These are phyloP conservation scores for Biancaea sappan DNA, from an alignment of 306 rosid species.

Conservation along the genomic window DNA sequence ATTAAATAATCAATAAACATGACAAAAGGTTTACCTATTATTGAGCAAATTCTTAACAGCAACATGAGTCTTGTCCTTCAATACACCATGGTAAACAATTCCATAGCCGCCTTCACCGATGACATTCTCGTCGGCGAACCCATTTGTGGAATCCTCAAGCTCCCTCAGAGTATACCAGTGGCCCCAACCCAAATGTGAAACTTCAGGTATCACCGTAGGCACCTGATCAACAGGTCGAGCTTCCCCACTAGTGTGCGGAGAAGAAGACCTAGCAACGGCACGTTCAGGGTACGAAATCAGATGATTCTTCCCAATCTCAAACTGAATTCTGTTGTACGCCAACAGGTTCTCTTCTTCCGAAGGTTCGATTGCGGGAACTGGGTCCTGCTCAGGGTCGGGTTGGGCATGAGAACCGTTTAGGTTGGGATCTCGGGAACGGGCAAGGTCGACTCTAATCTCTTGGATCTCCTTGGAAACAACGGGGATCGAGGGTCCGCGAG, in stretches of 20 bases:
- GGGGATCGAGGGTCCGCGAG: conserved; percentile 55
- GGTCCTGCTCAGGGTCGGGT: conserved; percentile 59
- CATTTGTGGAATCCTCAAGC: conserved; percentile 76
- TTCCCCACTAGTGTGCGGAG: conserved; percentile 61
- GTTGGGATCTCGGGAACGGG: conserved; percentile 26
- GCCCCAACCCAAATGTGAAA: conserved; percentile 97
- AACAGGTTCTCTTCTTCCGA: conserved; percentile 56
- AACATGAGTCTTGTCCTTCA: conserved; percentile 64
- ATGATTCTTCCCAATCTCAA: conserved; percentile 84
- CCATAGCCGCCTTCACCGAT: conserved; percentile 95
- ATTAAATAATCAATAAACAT: not conserved
- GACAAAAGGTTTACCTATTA: conserved; percentile 49
- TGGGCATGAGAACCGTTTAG: conserved; percentile 32
- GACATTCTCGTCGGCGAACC: conserved; percentile 67
- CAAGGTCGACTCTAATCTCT: conserved; percentile 60
- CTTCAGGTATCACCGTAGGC: conserved; percentile 69
- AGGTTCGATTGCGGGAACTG: conserved; percentile 42
- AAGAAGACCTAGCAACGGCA: conserved; percentile 39
- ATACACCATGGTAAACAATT: conserved; percentile 78
- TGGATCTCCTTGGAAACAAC: conserved; percentile 74
- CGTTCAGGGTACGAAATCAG: conserved; percentile 75
- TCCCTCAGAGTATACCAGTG: conserved; percentile 93
- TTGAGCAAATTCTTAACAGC: conserved; percentile 89
- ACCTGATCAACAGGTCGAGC: conserved; percentile 55
- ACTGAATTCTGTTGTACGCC: conserved; percentile 52